Evolutionary conservation across 257 asterid genomes (phyloP).

Genomic region (Solanum neorickii): DNA sequence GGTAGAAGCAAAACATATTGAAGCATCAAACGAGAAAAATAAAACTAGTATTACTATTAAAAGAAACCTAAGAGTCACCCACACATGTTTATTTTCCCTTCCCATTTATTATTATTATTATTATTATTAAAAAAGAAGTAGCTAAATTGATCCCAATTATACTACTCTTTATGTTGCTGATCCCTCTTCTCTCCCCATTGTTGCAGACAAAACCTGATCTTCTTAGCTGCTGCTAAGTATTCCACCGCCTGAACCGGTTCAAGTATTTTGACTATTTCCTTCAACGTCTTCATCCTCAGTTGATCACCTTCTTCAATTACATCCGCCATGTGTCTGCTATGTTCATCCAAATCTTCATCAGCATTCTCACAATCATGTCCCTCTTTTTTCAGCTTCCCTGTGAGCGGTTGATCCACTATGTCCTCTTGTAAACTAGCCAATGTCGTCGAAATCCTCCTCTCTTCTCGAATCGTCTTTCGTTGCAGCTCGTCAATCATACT

Average conservation of each 20-base stretch:
- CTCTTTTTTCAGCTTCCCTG: neutral
- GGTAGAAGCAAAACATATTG: too few relatives aligned
- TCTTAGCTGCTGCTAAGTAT: conserved; percentile 35
- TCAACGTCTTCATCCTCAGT: conserved; percentile 26
- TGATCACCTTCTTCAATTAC: conserved; percentile 35
- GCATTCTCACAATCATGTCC: neutral
- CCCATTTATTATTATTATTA: too few relatives aligned
- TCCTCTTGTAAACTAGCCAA: conserved; percentile 37
- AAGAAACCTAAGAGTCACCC: too few relatives aligned
- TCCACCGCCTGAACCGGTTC: conserved; percentile 47
- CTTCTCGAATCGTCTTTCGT: conserved; percentile 15
- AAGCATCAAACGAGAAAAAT: too few relatives aligned
- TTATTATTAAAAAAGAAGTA: too few relatives aligned
- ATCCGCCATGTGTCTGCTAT: conserved; percentile 10
- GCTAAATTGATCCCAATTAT: too few relatives aligned
- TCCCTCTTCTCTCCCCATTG: conserved; percentile 23
- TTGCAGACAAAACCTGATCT: conserved; percentile 6
- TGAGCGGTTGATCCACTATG: conserved; percentile 23
- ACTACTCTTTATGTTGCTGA: too few relatives aligned
- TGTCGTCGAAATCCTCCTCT: conserved; percentile 16
- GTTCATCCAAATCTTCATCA: conserved; percentile 28
- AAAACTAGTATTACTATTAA: too few relatives aligned
- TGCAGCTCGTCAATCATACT: conserved; percentile 24
- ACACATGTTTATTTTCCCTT: too few relatives aligned
- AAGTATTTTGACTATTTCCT: conserved; percentile 17